Conservation (phyloP, 2,329 filamentous ascomycete genomes). For the Cordyceps cicadae region DNA sequence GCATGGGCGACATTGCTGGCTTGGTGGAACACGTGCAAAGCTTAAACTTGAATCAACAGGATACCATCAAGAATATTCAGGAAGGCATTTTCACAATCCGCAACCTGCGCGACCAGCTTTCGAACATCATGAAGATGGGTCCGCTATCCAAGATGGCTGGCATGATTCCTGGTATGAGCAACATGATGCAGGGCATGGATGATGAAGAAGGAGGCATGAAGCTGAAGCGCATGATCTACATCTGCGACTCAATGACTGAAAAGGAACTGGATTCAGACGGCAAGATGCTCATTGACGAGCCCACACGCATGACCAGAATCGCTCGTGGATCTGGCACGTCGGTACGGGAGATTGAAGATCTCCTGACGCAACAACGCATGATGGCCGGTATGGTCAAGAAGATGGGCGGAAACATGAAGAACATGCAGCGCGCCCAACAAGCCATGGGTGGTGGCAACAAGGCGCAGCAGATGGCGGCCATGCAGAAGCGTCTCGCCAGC, state of each 20-base stretch:
- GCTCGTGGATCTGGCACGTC: slow-evolving; percentile 84
- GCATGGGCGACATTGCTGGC: slow-evolving; percentile 95
- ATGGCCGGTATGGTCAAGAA: slow-evolving; percentile 99
- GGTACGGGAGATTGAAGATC: slow-evolving; percentile 87
- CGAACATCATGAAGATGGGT: slow-evolving; percentile 99
- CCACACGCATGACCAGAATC: slow-evolving; percentile 84
- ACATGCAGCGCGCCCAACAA: slow-evolving; percentile 88
- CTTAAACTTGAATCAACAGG: slow-evolving; percentile 92
- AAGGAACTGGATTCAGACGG: slow-evolving; percentile 94
- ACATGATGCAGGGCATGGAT: slow-evolving; percentile 92
- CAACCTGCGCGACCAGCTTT: slow-evolving; percentile 88
- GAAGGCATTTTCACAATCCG: slow-evolving; percentile 94
- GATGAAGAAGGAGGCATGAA: slow-evolving; percentile 93
- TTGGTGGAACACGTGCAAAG: slow-evolving; percentile 94
- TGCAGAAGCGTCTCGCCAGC: slow-evolving; percentile 90
- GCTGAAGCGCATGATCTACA: slow-evolving; percentile 97
- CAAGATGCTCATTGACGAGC: slow-evolving; percentile 87
- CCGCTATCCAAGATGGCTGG: slow-evolving; percentile 94
- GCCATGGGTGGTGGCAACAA: slow-evolving; percentile 88
- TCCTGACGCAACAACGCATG: slow-evolving; percentile 96
- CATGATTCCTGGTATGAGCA: slow-evolving; percentile 94
- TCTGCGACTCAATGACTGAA: slow-evolving; percentile 95
- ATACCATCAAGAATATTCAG: slow-evolving; percentile 97
- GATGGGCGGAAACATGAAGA: slow-evolving; percentile 96
- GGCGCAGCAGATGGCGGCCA: slow-evolving; percentile 86